Base-by-base conservation (phyloP, 2,329 filamentous ascomycete species). In the Anthostomella pinea region DNA sequence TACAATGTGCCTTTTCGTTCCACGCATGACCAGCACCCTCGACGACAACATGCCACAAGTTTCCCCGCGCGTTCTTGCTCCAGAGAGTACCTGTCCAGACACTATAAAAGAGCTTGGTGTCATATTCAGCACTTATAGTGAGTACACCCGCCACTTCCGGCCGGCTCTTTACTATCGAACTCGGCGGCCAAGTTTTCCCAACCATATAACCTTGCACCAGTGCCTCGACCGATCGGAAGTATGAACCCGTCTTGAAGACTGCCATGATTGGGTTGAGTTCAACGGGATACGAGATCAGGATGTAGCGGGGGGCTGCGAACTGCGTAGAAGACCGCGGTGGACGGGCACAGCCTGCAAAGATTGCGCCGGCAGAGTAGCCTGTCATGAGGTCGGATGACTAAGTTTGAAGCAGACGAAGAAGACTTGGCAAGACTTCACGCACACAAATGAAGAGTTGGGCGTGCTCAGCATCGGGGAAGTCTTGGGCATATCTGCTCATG, bases 271-370 rank as follows among this genome's bases (percentile, higher is more conserved):
- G 41, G 16, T 36, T 46, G 2, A 44, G 23, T 8, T 49, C 46
- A 14, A 49, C 38, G 4, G 46, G 46, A 29, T 42, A 49, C 6
- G 46, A 49, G 30, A 49, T 30, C n/a, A 49, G 20, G 21, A 49
- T 42, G 16, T 49, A 49, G 11, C 35, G 36, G 11, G 43, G 30
- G 1, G 45, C 38, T 8, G 38, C 24, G 17, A 48, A 48, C 23
- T 41, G 39, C 13, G 22, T 28, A 25, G 40, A 46, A 2, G 20
- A 35, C 10, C 11, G 30, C 3, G 31, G 21, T 17, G 46, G 46
- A 8, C 46, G 46, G 10, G 22, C 32, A 24, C 46, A 46, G 19
- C 46, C 38, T 8, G 46, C 43, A 13, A 32, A 46, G 7, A 49
- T 33, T 18, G 46, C 38, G 6, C 46, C 46, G 4, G 43, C 43